phyloP scores from a whole-genome alignment of 2,329 filamentous ascomycete species.

The Aspergillus versicolor region DNA sequence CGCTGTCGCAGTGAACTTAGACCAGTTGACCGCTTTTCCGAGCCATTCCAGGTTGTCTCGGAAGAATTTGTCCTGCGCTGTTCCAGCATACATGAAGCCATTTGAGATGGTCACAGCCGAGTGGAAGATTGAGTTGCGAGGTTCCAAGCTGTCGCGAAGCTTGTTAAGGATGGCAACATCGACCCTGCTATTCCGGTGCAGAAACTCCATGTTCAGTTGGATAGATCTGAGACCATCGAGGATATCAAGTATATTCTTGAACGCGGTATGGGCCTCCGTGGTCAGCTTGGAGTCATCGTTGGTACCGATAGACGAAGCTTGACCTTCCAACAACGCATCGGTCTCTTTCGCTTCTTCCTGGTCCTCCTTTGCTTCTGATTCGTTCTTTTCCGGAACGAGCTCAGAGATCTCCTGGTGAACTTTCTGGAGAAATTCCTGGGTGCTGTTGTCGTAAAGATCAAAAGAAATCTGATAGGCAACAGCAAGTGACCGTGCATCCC shows the following conservation, averaged over 20 bases:
- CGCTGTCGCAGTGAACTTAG: slow-evolving; percentile 96
- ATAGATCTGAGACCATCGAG: slow-evolving; percentile 91
- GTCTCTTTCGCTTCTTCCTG: slow-evolving; percentile 57
- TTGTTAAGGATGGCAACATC: slow-evolving; percentile 93
- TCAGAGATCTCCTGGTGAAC: slow-evolving; percentile 77
- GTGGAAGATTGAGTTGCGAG: slow-evolving; percentile 97
- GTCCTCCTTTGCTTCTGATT: slow-evolving; percentile 49
- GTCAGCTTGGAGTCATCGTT: slow-evolving; percentile 45
- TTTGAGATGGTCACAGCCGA: slow-evolving; percentile 96
- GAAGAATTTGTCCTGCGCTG: slow-evolving; percentile 98
- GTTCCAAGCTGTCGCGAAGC: slow-evolving; percentile 91
- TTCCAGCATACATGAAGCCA: slow-evolving; percentile 98
- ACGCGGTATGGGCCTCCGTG: slow-evolving; percentile 55
- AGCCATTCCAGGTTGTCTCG: slow-evolving; percentile 97
- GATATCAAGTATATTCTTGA: slow-evolving; percentile 58
- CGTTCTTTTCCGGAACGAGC: slow-evolving; percentile 43
- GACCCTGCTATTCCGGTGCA: slow-evolving; percentile 92
- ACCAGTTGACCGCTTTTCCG: slow-evolving; percentile 98
- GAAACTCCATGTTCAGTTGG: slow-evolving; percentile 90
- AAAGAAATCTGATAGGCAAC: slow-evolving; percentile 97
- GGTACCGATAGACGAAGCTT: slow-evolving; percentile 38
- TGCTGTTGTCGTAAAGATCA: slow-evolving; percentile 97
- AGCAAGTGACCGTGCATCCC: slow-evolving; percentile 73
- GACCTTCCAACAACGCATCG: slow-evolving; percentile 57
- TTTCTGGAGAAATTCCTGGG: slow-evolving; percentile 91